Conservation (phyloP, 371 early-diverging fungal genomes). For the Mucor lusitanicus region DNA sequence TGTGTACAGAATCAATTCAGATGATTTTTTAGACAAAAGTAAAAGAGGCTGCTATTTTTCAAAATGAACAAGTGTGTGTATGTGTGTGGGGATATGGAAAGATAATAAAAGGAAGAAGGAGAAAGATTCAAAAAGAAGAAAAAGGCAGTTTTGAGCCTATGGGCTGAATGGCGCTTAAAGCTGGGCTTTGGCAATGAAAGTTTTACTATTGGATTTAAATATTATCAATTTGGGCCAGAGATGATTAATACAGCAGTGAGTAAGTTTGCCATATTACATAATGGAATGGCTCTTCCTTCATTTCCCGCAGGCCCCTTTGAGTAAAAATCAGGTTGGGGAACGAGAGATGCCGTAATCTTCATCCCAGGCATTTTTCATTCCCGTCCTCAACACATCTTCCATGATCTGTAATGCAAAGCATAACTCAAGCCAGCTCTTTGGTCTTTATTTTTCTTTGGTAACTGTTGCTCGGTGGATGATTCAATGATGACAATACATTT, state of each 20-base stretch:
- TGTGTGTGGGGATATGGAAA: background rate
- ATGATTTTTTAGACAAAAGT: background rate
- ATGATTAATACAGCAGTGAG: no score
- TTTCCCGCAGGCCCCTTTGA: no score
- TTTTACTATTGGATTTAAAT: background rate
- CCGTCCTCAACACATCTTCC: no score
- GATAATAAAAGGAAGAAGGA: background rate
- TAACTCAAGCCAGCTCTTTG: background rate
- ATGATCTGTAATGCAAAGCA: no score
- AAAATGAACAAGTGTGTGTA: background rate
- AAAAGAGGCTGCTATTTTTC: background rate
- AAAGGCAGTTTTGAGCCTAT: background rate
- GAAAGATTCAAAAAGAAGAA: background rate
- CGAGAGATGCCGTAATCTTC: no score
- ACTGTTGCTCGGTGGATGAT: background rate
- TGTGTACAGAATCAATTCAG: background rate
- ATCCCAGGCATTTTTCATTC: no score
- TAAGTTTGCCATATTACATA: no score
- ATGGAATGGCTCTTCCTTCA: no score
- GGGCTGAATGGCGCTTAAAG: background rate
- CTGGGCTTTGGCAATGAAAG: background rate
- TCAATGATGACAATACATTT: slow-evolving; percentile 10
- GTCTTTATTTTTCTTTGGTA: background rate
- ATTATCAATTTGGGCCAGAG: no score
- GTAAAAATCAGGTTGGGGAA: no score